Evolutionary conservation across 345 rosid species (phyloP), one percentile per base, ranked within the genome.

Genomic region (Gossypium australe): DNA sequence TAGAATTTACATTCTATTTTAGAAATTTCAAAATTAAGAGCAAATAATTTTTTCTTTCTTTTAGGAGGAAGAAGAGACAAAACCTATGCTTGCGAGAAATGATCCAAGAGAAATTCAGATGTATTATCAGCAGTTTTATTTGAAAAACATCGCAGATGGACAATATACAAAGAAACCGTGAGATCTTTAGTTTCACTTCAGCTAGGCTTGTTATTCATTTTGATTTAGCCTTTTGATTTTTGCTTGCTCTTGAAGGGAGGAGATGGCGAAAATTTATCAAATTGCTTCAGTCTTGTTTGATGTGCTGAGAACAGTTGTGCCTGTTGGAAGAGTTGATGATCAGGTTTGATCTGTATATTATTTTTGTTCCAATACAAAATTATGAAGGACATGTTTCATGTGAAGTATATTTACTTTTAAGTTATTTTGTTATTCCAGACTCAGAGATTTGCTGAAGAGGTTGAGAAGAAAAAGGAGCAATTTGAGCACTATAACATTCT

Each of bases 211-310:
- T 11, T 81, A 70, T 66, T 38, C 66, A 56, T 75, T 72, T 60
- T 51, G 7, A 49, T n/a, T 76, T 61, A 22, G 76, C 43, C 9
- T 76, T 59, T 77, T 71, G 52, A 3, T 78, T 78, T 72, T 11
- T 78, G 45, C 43, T 66, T 70, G 56, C 62, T 53, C 60, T 78
- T 89, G 79, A 82, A 95, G 99, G 87, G 97, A 93, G 87, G 97
- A 91, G 88, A 91, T 95, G 97, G 91, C 87, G 52, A 93, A 87
- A 85, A 82, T 87, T 67, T 87, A 87, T 81, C 94, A 92, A 84
- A 83, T 85, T 76, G 99, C 98, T 16, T 53, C 97, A 0, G 97
- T 95, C n/a, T 87, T 95, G 75, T 92, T 86, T 81, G 98, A 93
- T 81, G 97, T 87, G 81, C 68, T 93, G 80, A 85, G 3, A 73